These are phyloP conservation scores for Lecanicillium sp. DNA, from an alignment of 2,329 filamentous ascomycete species.

Conservation along the genomic window DNA sequence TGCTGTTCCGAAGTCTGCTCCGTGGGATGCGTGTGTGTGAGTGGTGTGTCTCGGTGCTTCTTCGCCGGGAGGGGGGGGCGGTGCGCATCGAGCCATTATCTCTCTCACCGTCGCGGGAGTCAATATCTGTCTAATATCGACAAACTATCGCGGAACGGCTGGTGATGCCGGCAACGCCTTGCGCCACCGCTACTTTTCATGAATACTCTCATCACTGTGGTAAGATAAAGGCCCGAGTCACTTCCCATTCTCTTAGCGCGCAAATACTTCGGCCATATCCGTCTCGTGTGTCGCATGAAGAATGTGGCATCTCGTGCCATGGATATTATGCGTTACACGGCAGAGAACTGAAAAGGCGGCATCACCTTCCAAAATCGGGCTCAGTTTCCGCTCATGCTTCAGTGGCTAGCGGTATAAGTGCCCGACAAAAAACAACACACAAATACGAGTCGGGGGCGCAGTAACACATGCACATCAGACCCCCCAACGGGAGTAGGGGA, in stretches of 20 bases:
- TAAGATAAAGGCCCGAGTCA: no score
- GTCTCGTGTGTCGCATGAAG: not conserved
- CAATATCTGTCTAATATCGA: not conserved
- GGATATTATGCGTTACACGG: no score
- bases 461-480: not conserved
- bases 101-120: slow-evolving; percentile 1
- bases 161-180: no score
- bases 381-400: not conserved
- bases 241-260: no score
- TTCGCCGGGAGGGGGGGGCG: no score
- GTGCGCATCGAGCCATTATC: not conserved
- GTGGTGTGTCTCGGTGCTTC: no score
- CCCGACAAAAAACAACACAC: not conserved
- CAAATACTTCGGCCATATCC: not conserved
- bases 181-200: no score
- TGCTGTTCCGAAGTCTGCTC: no score
- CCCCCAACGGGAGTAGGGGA: not conserved
- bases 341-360: not conserved
- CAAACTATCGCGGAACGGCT: not conserved
- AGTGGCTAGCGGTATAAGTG: not conserved
- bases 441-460: not conserved
- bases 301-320: not conserved
- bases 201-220: no score
- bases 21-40: no score
- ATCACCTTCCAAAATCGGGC: slow-evolving; percentile 7